A percentile compares a stretch with the other conserved stretches of the same genome.
Evolutionary conservation across 305 asterid genomes (phyloP).

Genomic region (Plantago coronopus): DNA sequence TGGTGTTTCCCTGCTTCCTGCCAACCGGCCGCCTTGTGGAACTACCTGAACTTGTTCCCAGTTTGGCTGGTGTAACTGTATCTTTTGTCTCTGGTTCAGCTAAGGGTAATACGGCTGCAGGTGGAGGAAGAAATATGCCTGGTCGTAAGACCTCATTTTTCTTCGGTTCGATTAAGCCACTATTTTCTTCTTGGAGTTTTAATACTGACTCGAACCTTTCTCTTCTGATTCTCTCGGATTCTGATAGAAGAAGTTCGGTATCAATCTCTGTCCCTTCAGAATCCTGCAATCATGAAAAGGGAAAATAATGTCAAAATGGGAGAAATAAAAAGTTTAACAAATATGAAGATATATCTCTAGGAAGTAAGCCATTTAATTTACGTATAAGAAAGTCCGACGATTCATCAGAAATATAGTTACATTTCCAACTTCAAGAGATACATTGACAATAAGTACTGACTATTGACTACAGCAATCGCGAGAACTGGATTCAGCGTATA

Average conservation of each 20-base stretch:
- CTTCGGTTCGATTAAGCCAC: conserved; percentile 79
- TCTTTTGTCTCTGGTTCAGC: conserved; percentile 28
- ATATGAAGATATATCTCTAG: too few species aligned
- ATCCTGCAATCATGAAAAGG: conserved; percentile 34
- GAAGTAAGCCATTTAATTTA: too few species aligned
- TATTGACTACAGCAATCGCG: conserved; percentile 3
- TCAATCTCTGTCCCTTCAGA: conserved; percentile 30
- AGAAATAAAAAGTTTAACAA: too few species aligned
- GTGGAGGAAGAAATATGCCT: conserved; percentile 74
- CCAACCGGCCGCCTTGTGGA: conserved; percentile 38
- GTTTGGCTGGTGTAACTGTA: conserved; percentile 22
- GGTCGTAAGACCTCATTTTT: conserved; percentile 66
- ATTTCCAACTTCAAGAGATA: too few species aligned
- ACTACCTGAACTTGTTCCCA: conserved; percentile 36
- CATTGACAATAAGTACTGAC: not conserved
- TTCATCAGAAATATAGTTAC: too few species aligned
- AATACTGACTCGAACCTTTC: conserved; percentile 56
- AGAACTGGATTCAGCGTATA: not conserved
- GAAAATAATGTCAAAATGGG: too few species aligned
- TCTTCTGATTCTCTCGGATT: conserved; percentile 60
- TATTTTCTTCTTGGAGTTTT: conserved; percentile 69
- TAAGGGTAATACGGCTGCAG: conserved; percentile 39
- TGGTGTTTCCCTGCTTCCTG: conserved; percentile 33
- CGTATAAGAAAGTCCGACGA: too few species aligned
- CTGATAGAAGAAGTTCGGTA: conserved; percentile 45